Evolutionary conservation across 495 filamentous ascomycete species (phyloP).

Genomic region (Aspergillus cristatus): DNA sequence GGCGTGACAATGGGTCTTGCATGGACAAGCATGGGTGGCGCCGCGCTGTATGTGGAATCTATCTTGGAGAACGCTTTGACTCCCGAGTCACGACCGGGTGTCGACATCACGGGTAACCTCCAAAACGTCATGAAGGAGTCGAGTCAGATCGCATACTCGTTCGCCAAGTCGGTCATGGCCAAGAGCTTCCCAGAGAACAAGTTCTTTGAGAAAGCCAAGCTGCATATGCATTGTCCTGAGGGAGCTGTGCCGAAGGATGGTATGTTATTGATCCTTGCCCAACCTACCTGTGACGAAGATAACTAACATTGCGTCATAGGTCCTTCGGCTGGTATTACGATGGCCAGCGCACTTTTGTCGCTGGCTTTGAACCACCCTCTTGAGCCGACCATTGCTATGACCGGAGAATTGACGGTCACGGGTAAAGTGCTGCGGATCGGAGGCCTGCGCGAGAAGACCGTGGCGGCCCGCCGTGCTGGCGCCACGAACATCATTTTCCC

Average conservation of each 20-base stretch:
- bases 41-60: constrained; percentile 93
- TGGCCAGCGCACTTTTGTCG: constrained; percentile 86
- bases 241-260: constrained; percentile 95
- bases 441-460: constrained; percentile 96
- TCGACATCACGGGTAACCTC: constrained; percentile 89
- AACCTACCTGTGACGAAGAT: too few relatives aligned
- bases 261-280: constrained; percentile 18
- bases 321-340: constrained; percentile 91
- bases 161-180: constrained; percentile 82
- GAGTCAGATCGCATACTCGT: constrained; percentile 87
- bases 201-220: constrained; percentile 92
- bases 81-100: constrained; percentile 58
- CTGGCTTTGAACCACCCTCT: constrained; percentile 71
- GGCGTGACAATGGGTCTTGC: constrained; percentile 98
- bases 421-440: constrained; percentile 96
- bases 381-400: constrained; percentile 91
- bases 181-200: constrained; percentile 75
- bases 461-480: constrained; percentile 87
- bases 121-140: constrained; percentile 99
- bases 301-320: too few relatives aligned
- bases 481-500: constrained; percentile 96
- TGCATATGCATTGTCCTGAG: constrained; percentile 96
- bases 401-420: constrained; percentile 93
- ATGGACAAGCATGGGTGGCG: constrained; percentile 96
- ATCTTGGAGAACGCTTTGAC: constrained; percentile 79